Conservation (phyloP, 148 eudicot genomes). For the Chenopodium berlandieri region DNA sequence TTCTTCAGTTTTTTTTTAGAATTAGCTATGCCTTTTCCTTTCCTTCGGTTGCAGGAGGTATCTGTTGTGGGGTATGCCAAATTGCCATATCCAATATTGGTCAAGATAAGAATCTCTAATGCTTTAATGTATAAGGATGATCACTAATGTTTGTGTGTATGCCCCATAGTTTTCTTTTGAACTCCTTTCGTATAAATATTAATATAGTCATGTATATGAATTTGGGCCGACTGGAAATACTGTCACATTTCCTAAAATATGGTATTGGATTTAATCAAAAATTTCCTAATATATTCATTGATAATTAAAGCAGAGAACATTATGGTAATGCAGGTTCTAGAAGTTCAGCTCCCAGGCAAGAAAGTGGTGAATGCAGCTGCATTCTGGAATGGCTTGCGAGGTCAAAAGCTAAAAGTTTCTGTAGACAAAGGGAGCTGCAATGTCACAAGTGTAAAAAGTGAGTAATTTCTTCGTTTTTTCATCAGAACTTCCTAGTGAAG, state of each 20-base stretch:
- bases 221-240: no score
- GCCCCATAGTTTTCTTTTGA: no score
- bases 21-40: neutral
- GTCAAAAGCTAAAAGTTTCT: slow-evolving; percentile 37
- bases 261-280: no score
- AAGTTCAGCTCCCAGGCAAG: slow-evolving; percentile 90
- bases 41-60: neutral
- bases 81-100: no score
- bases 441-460: slow-evolving; percentile 22
- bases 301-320: neutral
- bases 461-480: neutral
- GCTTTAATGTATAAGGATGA: no score
- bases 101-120: no score
- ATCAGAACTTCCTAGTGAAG: neutral
- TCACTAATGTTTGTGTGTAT: no score
- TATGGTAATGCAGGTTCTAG: slow-evolving; percentile 56
- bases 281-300: no score
- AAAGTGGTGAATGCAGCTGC: slow-evolving; percentile 70
- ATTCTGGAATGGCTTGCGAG: slow-evolving; percentile 94
- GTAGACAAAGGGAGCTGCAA: slow-evolving; percentile 36
- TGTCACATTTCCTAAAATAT: no score
- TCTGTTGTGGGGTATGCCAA: no score
- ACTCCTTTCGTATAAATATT: no score
- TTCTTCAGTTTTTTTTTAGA: neutral
- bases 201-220: no score